phyloP scores from a whole-genome alignment of 1,284 basidiomycete genomes.

The Sutorius eximius region DNA sequence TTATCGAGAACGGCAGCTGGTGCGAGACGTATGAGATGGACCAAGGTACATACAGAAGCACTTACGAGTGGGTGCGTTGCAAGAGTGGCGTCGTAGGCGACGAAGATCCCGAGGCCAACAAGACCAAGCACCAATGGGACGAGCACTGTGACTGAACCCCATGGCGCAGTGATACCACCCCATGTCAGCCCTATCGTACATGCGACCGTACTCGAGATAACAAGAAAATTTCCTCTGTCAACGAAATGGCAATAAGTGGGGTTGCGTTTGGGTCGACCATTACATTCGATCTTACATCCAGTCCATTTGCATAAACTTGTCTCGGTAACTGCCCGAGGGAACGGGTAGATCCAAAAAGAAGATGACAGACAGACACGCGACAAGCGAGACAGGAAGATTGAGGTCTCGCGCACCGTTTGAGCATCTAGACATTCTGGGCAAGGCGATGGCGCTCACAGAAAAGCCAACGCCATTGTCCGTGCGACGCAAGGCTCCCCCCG shows the following conservation, averaged over 20 bases:
- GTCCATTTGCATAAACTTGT: conserved; percentile 4
- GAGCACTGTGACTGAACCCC: conserved; percentile 10
- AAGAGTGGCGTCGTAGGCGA: conserved; percentile 12
- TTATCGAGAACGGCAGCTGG: too few species aligned
- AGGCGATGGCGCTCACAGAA: conserved; percentile 28
- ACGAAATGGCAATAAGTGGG: not conserved
- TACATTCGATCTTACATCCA: conserved; percentile 4
- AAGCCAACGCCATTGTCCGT: conserved; percentile 41
- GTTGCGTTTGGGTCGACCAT: not conserved
- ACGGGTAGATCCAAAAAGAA: not conserved
- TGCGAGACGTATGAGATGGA: too few species aligned
- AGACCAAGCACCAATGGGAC: conserved; percentile 15
- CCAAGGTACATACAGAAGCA: not conserved
- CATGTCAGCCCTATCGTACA: conserved; percentile 1
- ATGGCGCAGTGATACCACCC: too few species aligned
- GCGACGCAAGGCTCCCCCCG: conserved; percentile 37
- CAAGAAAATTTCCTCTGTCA: conserved; percentile 1
- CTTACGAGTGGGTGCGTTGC: conserved; percentile 15
- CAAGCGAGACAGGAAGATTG: conserved; percentile 4
- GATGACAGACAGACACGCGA: not conserved
- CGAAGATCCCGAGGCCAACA: conserved; percentile 7
- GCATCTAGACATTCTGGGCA: not conserved
- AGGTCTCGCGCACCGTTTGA: conserved; percentile 1
- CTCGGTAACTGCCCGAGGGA: conserved; percentile 1
- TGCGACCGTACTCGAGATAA: not conserved